These are phyloP conservation scores for Metschnikowia peoriensis DNA, from an alignment of 805 yeast genomes.

Conservation along the genomic window DNA sequence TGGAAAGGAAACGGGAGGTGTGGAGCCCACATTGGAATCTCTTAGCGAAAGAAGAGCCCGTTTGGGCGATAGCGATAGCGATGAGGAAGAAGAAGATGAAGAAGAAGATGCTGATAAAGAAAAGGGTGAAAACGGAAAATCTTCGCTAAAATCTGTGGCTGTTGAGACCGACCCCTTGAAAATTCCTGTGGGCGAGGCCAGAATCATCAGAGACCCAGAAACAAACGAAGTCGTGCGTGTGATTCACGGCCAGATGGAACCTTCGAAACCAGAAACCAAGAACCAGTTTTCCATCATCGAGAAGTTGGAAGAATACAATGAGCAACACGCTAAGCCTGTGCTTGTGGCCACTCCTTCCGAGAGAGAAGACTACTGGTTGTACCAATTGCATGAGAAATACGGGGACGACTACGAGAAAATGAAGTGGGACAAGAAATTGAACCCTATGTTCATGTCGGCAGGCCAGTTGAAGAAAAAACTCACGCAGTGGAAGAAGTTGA, in stretches of 20 bases:
- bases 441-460: constrained; percentile 77
- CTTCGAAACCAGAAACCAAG: constrained; percentile 27
- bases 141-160: constrained; percentile 34
- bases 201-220: constrained; percentile 65
- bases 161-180: constrained; percentile 52
- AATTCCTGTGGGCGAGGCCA: constrained; percentile 77
- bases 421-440: constrained; percentile 89
- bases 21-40: constrained; percentile 54
- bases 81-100: constrained; percentile 24
- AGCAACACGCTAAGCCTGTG: constrained; percentile 45
- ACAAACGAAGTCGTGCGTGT: constrained; percentile 63
- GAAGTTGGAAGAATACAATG: constrained; percentile 57
- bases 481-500: constrained; percentile 58
- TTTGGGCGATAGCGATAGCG: neutral
- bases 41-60: constrained; percentile 32
- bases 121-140: constrained; percentile 14
- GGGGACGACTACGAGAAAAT: constrained; percentile 87
- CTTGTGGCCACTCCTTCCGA: constrained; percentile 59
- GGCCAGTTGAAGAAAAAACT: constrained; percentile 79
- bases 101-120: constrained; percentile 24
- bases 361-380: constrained; percentile 75
- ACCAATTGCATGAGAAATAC: constrained; percentile 62
- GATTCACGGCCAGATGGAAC: constrained; percentile 65
- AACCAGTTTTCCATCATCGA: constrained; percentile 46
- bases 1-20: constrained; percentile 60